Percentiles rank a stretch among this genome's conserved stretches.
Evolutionary conservation across 139 green algal species (phyloP).

Genomic region (Volvox africanus): DNA sequence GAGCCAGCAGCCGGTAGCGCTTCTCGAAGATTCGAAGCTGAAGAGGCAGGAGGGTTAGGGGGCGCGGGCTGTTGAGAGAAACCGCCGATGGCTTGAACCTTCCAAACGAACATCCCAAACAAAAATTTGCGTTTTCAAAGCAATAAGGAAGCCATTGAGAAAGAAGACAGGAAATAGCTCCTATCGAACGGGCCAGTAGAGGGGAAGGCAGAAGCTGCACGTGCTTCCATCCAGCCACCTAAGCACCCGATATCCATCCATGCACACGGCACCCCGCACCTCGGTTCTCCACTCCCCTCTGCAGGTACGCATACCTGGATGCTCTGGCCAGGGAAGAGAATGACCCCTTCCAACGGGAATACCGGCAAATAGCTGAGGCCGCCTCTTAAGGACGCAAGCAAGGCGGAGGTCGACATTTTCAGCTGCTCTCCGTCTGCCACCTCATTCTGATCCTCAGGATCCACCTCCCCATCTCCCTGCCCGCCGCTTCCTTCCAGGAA

Average conservation of each 20-base stretch:
- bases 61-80: neutral
- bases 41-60: neutral
- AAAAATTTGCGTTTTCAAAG: no score
- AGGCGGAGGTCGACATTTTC: no score
- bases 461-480: neutral
- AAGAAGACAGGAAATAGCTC: no score
- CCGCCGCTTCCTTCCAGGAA: neutral
- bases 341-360: slow-evolving; percentile 17
- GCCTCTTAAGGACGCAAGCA: neutral
- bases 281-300: no score
- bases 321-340: slow-evolving; percentile 35
- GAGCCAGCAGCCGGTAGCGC: slow-evolving; percentile 38
- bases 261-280: no score
- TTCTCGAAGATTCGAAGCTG: slow-evolving; percentile 47
- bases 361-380: slow-evolving; percentile 15
- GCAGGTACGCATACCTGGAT: slow-evolving; percentile 12
- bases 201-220: no score
- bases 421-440: neutral
- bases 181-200: no score
- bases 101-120: no score
- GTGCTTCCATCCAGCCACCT: no score
- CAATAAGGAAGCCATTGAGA: no score
- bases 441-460: neutral
- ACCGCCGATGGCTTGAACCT: neutral
- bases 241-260: no score